phyloP scores from a whole-genome alignment of 2,329 filamentous ascomycete genomes.

The Exophiala aquamarina region DNA sequence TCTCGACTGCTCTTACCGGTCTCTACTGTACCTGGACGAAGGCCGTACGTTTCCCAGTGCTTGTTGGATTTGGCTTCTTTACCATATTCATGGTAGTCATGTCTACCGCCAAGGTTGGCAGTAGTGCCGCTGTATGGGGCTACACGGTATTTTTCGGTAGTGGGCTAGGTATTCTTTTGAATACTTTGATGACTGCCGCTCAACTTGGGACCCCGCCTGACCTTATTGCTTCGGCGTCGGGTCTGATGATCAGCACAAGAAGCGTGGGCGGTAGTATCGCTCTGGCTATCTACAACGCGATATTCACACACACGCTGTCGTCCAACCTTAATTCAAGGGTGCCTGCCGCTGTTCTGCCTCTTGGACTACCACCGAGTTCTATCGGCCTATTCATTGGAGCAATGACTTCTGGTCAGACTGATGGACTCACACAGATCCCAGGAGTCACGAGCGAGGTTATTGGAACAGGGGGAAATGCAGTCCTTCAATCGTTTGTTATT shows the following conservation, averaged over 20 bases:
- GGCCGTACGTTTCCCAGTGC: slow-evolving; percentile 7
- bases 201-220: slow-evolving; percentile 12
- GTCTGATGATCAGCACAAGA: slow-evolving; percentile 5
- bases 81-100: slow-evolving; percentile 9
- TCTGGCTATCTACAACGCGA: slow-evolving; percentile 10
- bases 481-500: neutral
- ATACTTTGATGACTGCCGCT: slow-evolving; percentile 7
- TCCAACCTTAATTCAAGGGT: neutral
- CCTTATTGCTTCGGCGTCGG: slow-evolving; percentile 10
- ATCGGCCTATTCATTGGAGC: slow-evolving; percentile 1
- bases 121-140: slow-evolving; percentile 4
- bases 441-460: neutral
- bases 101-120: neutral
- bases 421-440: neutral
- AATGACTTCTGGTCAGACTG: neutral
- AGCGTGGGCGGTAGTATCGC: slow-evolving; percentile 9
- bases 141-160: slow-evolving; percentile 11
- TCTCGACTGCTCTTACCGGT: neutral
- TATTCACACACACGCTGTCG: neutral
- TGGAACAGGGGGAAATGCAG: neutral
- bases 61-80: slow-evolving; percentile 10
- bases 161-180: slow-evolving; percentile 11
- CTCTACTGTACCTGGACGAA: slow-evolving; percentile 3
- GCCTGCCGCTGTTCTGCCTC: neutral
- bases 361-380: neutral